These are phyloP conservation scores for Holtermannia corniformis DNA, from an alignment of 768 basidiomycete species.

Conservation along the genomic window DNA sequence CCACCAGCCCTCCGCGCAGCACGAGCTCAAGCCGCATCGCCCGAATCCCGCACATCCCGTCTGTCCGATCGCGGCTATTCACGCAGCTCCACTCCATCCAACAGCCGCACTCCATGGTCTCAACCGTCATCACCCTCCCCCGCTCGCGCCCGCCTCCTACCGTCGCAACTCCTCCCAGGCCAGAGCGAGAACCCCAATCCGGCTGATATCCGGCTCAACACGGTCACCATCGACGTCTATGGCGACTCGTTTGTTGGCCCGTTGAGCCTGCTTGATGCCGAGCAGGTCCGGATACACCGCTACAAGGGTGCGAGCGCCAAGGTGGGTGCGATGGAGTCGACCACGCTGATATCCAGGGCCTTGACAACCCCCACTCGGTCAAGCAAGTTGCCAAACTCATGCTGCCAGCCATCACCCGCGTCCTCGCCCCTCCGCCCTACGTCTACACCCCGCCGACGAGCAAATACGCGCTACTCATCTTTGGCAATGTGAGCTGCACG, in stretches of 20 bases:
- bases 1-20: background rate
- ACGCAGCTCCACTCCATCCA: background rate
- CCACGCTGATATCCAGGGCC: slow-evolving; percentile 14
- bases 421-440: slow-evolving; percentile 30
- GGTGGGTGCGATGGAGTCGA: slow-evolving; percentile 9
- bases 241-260: slow-evolving; percentile 35
- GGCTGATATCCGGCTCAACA: background rate
- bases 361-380: slow-evolving; percentile 32
- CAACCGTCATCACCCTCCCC: background rate
- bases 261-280: slow-evolving; percentile 25
- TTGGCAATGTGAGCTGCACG: slow-evolving; percentile 27
- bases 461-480: slow-evolving; percentile 26
- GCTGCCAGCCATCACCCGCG: slow-evolving; percentile 16
- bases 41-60: background rate
- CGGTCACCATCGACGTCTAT: slow-evolving; percentile 12
- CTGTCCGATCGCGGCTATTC: background rate
- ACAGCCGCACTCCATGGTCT: background rate
- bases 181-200: background rate
- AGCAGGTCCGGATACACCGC: slow-evolving; percentile 14
- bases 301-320: slow-evolving; percentile 36
- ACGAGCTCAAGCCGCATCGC: background rate
- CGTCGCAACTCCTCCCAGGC: background rate
- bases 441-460: slow-evolving; percentile 21
- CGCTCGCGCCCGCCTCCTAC: no score
- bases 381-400: slow-evolving; percentile 29